Evolutionary conservation across 441 rosid species (phyloP), one percentile per base, ranked within the genome.

Genomic region (Hura crepitans): DNA sequence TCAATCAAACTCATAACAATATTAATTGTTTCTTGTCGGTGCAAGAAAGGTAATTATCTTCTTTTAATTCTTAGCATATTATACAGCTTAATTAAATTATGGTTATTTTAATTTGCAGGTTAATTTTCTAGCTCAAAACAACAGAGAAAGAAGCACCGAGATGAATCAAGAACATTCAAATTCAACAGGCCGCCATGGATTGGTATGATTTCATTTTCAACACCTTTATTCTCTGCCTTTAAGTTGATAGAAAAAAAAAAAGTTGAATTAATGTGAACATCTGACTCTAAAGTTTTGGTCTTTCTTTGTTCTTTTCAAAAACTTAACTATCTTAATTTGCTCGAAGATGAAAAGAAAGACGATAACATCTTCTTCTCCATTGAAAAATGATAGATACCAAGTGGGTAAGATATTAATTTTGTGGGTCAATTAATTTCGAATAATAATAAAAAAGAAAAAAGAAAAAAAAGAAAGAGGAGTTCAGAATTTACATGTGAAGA

Each of bases 401-500:
- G 69, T 74, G 82, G 78, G 66, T 43, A 73, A 75, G 72, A 78
- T 28, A 62, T 17, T 66, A 70, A 69, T 62, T 75, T 49, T 23
- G 2, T 10, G 46, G 12, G 77, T 72, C 75, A 77, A 77, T 80
- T 69, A 50, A 65, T 64, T 47, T 15, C 8, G 35, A 45, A 33
- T 59, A 42, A 63, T 39, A 33, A 59, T 51, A 37, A 35, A 0
- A 35, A 4, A 35, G 3, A 35, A 35, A 2, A 33, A 33, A 33
- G 6, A 2, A 35, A 35, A 68, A 63, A 66, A 62, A 22, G 7
- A 73, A 30, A 72, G 51, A 61, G 25, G 61, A 37, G 27, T 43
- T 75, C 81, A 68, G 74, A 12, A 12, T 57, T 57, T 73, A 70
- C 82, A 77, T 77, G 82, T 81, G 81, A 71, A 77, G 68, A 69